phyloP scores from a whole-genome alignment of 441 rosid species.

The Isatis lusitanica region DNA sequence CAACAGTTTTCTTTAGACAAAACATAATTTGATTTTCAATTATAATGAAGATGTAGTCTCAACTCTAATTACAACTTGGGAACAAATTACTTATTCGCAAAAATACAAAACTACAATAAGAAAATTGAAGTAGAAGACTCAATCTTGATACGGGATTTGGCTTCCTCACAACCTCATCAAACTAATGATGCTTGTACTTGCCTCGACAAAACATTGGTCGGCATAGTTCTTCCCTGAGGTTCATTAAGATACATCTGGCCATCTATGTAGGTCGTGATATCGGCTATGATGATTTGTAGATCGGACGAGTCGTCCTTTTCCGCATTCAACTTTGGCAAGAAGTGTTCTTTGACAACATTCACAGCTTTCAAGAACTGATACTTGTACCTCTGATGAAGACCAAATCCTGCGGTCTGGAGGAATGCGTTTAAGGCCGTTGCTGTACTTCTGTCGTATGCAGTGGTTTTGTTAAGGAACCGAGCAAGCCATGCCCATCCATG shows the following conservation, averaged over 20 bases:
- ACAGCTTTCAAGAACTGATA: slow-evolving; percentile 67
- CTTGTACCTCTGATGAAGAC: slow-evolving; percentile 53
- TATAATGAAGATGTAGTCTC: too few relatives aligned
- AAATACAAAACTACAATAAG: too few relatives aligned
- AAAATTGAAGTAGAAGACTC: too few relatives aligned
- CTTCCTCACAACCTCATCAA: too few relatives aligned
- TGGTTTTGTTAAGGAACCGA: slow-evolving; percentile 58
- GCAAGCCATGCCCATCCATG: slow-evolving; percentile 97
- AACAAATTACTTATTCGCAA: too few relatives aligned
- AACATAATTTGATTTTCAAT: too few relatives aligned
- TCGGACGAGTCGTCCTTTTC: slow-evolving; percentile 37
- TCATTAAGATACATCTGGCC: slow-evolving; percentile 55
- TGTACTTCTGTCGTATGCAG: slow-evolving; percentile 51
- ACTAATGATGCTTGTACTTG: too few relatives aligned
- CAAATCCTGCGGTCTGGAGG: slow-evolving; percentile 70
- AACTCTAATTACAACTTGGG: too few relatives aligned
- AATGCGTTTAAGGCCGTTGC: slow-evolving; percentile 68
- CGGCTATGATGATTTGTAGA: slow-evolving; percentile 40
- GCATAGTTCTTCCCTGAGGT: slow-evolving; percentile 45
- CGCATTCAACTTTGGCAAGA: slow-evolving; percentile 45
- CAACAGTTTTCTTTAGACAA: too few relatives aligned
- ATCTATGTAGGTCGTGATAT: slow-evolving; percentile 57
- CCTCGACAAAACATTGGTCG: background rate
- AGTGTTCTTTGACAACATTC: slow-evolving; percentile 49
- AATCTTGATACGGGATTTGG: too few relatives aligned